Conservation (phyloP, 805 yeast genomes). For the Saccharomycopsis fodiens region DNA sequence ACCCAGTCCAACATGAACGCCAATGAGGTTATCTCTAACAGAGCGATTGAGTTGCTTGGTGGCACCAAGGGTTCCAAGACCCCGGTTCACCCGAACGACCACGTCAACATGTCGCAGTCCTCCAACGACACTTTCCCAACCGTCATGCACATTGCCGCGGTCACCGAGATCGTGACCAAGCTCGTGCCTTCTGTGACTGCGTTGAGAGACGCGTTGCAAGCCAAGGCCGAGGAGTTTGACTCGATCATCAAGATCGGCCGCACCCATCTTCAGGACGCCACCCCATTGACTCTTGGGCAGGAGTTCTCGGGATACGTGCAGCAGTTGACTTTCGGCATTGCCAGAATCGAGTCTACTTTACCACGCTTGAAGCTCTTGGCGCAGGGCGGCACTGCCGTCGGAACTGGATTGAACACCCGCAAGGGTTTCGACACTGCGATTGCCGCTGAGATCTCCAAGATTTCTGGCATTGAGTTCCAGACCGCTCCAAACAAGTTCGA, state of each 20-base stretch:
- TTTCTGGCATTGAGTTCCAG: slow-evolving; percentile 76
- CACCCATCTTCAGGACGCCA: slow-evolving; percentile 97
- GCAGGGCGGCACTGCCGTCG: slow-evolving; percentile 99
- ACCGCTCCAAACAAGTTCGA: slow-evolving; percentile 99
- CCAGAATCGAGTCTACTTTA: slow-evolving; percentile 68
- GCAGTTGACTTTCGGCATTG: slow-evolving; percentile 85
- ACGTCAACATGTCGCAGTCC: slow-evolving; percentile 97
- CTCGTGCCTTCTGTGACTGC: slow-evolving; percentile 76
- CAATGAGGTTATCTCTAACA: slow-evolving; percentile 94
- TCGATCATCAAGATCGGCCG: slow-evolving; percentile 96
- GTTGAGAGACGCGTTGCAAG: slow-evolving; percentile 67
- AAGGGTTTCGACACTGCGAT: slow-evolving; percentile 81
- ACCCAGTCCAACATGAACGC: slow-evolving; percentile 99
- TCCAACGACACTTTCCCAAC: slow-evolving; percentile 99
- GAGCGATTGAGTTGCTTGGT: slow-evolving; percentile 93
- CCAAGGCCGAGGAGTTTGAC: slow-evolving; percentile 73
- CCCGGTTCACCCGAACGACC: slow-evolving; percentile 98
- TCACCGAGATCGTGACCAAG: slow-evolving; percentile 67
- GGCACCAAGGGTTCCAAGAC: slow-evolving; percentile 86
- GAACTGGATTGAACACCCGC: slow-evolving; percentile 93
- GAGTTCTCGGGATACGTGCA: slow-evolving; percentile 95
- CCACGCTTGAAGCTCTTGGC: slow-evolving; percentile 78
- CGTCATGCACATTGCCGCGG: slow-evolving; percentile 99
- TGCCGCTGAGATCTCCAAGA: slow-evolving; percentile 73
- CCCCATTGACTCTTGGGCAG: slow-evolving; percentile 95